phyloP scores from a whole-genome alignment of 768 basidiomycete species.

The Cyathus striatus region DNA sequence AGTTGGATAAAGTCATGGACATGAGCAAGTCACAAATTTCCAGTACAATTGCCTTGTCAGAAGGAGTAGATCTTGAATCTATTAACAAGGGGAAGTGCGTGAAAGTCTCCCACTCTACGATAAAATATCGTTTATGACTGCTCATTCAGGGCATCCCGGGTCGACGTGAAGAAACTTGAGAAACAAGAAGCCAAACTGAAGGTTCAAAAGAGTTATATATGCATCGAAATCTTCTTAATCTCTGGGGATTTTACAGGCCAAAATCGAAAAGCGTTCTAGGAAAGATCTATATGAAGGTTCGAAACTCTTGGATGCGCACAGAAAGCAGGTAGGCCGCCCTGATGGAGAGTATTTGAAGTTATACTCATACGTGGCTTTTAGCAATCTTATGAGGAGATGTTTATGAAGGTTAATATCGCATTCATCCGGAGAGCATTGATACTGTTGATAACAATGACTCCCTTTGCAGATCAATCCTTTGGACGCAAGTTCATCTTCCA shows the following conservation, averaged over 20 bases:
- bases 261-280: constrained; percentile 93
- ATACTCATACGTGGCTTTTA: constrained; percentile 22
- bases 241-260: constrained; percentile 49
- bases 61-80: constrained; percentile 86
- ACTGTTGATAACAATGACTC: not conserved
- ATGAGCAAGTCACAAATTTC: constrained; percentile 82
- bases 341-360: not conserved
- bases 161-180: constrained; percentile 93
- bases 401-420: constrained; percentile 71
- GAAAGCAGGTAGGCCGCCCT: constrained; percentile 63
- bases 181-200: constrained; percentile 96
- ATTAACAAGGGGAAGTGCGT: constrained; percentile 91
- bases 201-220: constrained; percentile 25
- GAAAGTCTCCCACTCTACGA: constrained; percentile 1
- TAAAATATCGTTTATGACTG: constrained; percentile 9
- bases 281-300: constrained; percentile 94
- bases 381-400: constrained; percentile 99
- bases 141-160: constrained; percentile 68
- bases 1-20: constrained; percentile 84
- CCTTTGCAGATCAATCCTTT: constrained; percentile 84
- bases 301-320: constrained; percentile 87
- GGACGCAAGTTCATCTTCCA: constrained; percentile 68
- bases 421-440: not conserved
- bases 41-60: constrained; percentile 70
- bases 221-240: not conserved